These are phyloP conservation scores for Bryopsis sp. DNA, from an alignment of 139 green algal species.

Conservation along the genomic window DNA sequence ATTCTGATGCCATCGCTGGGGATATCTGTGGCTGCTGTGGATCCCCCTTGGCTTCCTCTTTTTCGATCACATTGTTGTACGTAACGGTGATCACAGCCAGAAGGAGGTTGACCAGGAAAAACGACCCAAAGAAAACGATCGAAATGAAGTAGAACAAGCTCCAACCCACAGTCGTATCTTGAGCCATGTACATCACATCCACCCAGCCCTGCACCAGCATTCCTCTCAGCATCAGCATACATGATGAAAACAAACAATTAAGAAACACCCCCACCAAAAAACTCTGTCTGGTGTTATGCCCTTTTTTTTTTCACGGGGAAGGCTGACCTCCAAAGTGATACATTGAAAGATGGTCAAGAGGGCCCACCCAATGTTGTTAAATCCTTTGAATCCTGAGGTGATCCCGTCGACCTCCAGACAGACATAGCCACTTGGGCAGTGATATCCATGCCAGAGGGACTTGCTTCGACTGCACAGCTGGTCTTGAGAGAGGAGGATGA, in stretches of 20 bases:
- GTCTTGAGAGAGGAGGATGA: too few relatives aligned
- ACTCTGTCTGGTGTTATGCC: too few relatives aligned
- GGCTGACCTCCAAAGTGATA: constrained; percentile 21
- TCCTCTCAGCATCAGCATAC: too few relatives aligned
- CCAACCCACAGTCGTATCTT: constrained; percentile 17
- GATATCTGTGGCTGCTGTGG: too few relatives aligned
- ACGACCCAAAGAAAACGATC: constrained; percentile 25
- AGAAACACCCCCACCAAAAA: too few relatives aligned
- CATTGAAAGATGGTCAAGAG: constrained; percentile 24
- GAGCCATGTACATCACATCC: constrained; percentile 22
- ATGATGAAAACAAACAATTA: too few relatives aligned
- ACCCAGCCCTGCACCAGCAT: constrained; percentile 8
- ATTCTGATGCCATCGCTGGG: too few relatives aligned
- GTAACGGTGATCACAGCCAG: constrained; percentile 20
- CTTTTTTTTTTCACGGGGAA: too few relatives aligned
- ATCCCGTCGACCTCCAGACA: neutral
- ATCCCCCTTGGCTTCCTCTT: too few relatives aligned
- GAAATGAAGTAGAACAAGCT: constrained; percentile 20
- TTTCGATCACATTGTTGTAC: neutral
- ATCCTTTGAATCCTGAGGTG: constrained; percentile 16
- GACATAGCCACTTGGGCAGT: neutral
- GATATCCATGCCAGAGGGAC: neutral
- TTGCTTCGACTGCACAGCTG: neutral
- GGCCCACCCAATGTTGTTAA: constrained; percentile 20
- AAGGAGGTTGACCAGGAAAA: constrained; percentile 27